Evolutionary conservation across 2,329 filamentous ascomycete genomes (phyloP).

Genomic region (Penicillium sp.): DNA sequence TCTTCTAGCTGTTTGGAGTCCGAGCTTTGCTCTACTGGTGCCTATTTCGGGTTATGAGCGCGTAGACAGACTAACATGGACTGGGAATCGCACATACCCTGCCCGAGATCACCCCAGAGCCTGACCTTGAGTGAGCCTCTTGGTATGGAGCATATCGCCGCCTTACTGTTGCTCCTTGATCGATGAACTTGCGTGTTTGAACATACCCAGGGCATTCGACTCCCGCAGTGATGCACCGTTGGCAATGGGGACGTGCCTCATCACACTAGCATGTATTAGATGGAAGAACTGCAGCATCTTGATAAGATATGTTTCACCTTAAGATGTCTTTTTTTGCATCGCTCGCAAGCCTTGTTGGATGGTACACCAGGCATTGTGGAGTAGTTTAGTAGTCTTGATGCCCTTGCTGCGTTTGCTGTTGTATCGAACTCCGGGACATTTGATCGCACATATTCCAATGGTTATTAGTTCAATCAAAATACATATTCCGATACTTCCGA

Average conservation of each 20-base stretch:
- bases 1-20: not conserved
- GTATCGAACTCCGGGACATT: not conserved
- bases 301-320: constrained; percentile 29
- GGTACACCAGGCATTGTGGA: constrained; percentile 40
- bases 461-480: not conserved
- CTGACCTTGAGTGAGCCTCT: constrained; percentile 19
- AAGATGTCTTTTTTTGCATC: constrained; percentile 43
- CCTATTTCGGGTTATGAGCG: constrained; percentile 6
- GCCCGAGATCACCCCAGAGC: not conserved
- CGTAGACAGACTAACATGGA: not conserved
- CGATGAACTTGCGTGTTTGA: constrained; percentile 47
- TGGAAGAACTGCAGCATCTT: not conserved
- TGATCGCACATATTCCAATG: not conserved
- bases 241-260: constrained; percentile 41
- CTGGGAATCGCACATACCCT: constrained; percentile 4
- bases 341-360: constrained; percentile 43
- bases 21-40: not conserved
- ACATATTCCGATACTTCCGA: not conserved
- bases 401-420: not conserved
- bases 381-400: not conserved
- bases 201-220: constrained; percentile 47
- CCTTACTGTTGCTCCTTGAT: constrained; percentile 44
- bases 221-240: constrained; percentile 39
- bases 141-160: constrained; percentile 43
- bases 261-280: constrained; percentile 36